Base-by-base conservation (phyloP, 2,329 filamentous ascomycete species). In the Colletotrichum costaricense region DNA sequence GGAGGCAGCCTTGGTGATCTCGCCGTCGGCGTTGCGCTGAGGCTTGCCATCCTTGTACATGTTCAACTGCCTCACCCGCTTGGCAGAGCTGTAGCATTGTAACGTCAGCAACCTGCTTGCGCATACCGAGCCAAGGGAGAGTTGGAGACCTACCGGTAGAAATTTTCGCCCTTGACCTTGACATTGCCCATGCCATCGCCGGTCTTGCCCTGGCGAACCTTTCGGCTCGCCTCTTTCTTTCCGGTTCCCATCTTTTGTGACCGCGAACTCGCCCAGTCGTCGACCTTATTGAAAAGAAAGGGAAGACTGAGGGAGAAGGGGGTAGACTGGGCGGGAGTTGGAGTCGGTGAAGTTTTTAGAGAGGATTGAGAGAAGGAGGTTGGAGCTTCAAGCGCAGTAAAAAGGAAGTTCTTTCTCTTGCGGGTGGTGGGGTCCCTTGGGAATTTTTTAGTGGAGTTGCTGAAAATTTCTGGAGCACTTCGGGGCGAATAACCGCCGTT, bases 131-230 rank as follows among this genome's bases (percentile, higher is more conserved):
- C 54, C 4, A 22, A 12, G 33, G 33, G 11, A 35, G 11, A 35
- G 2, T 35, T 35, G 33, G 33, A 35, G 12, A 35, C 33, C 76
- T 86, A 93, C 89, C 94, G 92, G 87, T 98, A 98, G 87, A 98
- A 99, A 88, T 98, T 98, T 88, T 98, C 96, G 85, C 97, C 97
- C 87, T 99, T 99, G 78, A 92, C 88, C 80, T 93, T 94, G 80
- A 98, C 94, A 86, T 98, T 98, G 79, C 86, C 92, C 91, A 98
- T 95, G 82, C 95, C 95, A 91, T 97, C 93, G 77, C 90, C 90
- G 63, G 90, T 90, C 86, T 95, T 96, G 78, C 94, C 95, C 89
- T 98, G 92, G 83, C 95, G 93, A 86, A 89, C 89, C 82, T 93
- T 93, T 85, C 96, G 92, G 82, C 87, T 90, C 76, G 91, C 92